Percentiles rank a stretch among this genome's conserved stretches.
Evolutionary conservation across 306 rosid genomes (phyloP).

Genomic region (Mucuna pruriens): DNA sequence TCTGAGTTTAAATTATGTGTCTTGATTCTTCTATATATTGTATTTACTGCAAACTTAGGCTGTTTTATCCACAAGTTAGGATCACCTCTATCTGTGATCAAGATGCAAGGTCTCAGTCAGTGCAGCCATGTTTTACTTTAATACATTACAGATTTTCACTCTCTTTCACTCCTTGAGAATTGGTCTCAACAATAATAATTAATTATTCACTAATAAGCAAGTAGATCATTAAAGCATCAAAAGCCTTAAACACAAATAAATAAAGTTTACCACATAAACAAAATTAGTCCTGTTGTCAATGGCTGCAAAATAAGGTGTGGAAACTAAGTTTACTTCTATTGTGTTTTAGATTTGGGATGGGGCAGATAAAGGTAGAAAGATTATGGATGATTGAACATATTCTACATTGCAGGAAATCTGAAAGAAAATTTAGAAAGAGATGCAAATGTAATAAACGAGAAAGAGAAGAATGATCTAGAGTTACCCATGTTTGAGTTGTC

Average conservation of each 20-base stretch:
- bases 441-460: not conserved
- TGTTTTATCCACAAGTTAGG: not conserved
- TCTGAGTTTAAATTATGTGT: not conserved
- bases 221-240: not conserved
- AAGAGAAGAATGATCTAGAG: conserved; percentile 40
- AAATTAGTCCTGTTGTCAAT: not conserved
- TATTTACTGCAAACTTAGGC: not conserved
- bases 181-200: not conserved
- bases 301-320: not conserved
- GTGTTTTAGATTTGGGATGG: not conserved
- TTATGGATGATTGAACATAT: not conserved
- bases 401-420: not conserved
- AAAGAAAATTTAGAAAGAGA: not conserved
- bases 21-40: not conserved
- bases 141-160: not conserved
- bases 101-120: not conserved
- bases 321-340: not conserved
- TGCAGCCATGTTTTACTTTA: not conserved
- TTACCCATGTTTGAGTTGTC: conserved; percentile 49
- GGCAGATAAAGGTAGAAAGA: not conserved
- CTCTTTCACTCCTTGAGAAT: not conserved
- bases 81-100: not conserved
- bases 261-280: not conserved
- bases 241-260: not conserved
- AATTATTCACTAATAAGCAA: not conserved